Percentiles rank a stretch among this genome's conserved stretches.
These are phyloP conservation scores for Diaporthe capsici DNA, from an alignment of 2,329 filamentous ascomycete genomes.

Conservation along the genomic window DNA sequence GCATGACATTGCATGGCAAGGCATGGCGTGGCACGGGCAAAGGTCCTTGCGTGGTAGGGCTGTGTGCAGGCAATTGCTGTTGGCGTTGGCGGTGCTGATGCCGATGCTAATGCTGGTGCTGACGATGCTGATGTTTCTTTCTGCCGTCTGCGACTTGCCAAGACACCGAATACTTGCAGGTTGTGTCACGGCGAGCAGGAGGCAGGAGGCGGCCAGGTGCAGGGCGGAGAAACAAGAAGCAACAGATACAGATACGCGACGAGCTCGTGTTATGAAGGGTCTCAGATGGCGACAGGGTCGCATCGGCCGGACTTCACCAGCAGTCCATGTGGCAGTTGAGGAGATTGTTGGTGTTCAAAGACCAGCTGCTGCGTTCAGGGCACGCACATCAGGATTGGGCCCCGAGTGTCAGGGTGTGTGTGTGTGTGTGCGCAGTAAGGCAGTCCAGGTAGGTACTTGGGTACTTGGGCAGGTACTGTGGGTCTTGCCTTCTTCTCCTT, in stretches of 20 bases:
- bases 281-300: conserved; percentile 11
- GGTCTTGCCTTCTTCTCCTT: conserved; percentile 6
- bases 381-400: not conserved
- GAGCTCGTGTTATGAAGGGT: conserved; percentile 32
- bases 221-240: conserved; percentile 19
- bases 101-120: not conserved
- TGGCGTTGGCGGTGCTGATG: not conserved
- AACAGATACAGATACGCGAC: conserved; percentile 31
- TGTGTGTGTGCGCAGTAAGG: not conserved
- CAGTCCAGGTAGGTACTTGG: not conserved
- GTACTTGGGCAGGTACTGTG: not conserved
- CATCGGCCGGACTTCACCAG: conserved; percentile 1
- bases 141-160: not conserved
- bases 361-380: not conserved
- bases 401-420: not conserved
- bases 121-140: not conserved
- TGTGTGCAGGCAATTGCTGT: not conserved
- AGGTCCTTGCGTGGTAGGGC: conserved; percentile 19
- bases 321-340: conserved; percentile 17
- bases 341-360: not conserved
- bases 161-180: conserved; percentile 5
- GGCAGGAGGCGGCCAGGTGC: conserved; percentile 13
- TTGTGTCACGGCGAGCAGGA: not conserved
- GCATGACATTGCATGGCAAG: conserved; percentile 9
- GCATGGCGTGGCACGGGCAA: not conserved